phyloP scores from a whole-genome alignment of 306 rosid species.

The Cucurbita moschata region DNA sequence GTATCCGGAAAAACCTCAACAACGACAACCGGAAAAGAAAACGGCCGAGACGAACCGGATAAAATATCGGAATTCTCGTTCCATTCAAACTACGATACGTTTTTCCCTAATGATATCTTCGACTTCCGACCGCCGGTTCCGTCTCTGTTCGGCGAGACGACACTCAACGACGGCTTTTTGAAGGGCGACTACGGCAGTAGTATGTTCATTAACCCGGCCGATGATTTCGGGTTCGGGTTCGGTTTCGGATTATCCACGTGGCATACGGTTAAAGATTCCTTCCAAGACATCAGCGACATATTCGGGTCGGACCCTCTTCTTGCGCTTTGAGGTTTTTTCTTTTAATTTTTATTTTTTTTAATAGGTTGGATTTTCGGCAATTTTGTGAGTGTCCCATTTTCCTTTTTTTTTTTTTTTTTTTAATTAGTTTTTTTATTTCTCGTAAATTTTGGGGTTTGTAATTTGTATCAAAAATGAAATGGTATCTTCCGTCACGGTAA shows the following conservation, averaged over 20 bases:
- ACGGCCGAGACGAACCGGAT: slow-evolving; percentile 10
- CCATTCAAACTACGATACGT: slow-evolving; percentile 19
- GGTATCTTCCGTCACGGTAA: neutral
- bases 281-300: slow-evolving; percentile 72
- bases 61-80: slow-evolving; percentile 22
- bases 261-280: slow-evolving; percentile 33
- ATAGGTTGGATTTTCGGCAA: neutral
- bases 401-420: neutral
- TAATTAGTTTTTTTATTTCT: neutral
- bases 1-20: slow-evolving; percentile 16
- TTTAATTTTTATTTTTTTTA: neutral
- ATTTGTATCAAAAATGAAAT: neutral
- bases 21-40: slow-evolving; percentile 9
- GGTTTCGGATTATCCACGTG: slow-evolving; percentile 28
- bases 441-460: neutral
- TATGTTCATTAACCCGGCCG: slow-evolving; percentile 13
- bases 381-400: neutral
- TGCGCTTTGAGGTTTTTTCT: slow-evolving; percentile 25
- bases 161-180: neutral
- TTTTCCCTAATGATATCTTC: slow-evolving; percentile 25
- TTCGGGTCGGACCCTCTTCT: slow-evolving; percentile 50
- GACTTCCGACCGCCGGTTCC: slow-evolving; percentile 30
- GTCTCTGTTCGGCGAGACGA: slow-evolving; percentile 12
- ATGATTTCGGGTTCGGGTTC: slow-evolving; percentile 36
- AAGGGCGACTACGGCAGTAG: slow-evolving; percentile 3